These are phyloP conservation scores for Microdochium nivale DNA, from an alignment of 2,329 filamentous ascomycete genomes.

Conservation along the genomic window DNA sequence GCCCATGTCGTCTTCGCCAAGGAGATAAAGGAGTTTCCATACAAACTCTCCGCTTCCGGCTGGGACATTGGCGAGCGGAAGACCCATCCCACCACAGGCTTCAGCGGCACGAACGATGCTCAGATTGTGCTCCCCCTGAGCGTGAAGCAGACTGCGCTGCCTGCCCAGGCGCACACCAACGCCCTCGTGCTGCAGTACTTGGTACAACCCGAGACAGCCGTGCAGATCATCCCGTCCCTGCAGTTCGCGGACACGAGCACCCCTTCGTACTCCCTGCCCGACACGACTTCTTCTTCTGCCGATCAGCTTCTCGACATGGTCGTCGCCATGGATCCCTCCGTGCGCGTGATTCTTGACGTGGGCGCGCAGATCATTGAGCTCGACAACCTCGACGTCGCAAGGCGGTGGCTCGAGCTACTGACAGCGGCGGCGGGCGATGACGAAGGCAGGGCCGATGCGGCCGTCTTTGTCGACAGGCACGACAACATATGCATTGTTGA, in stretches of 20 bases:
- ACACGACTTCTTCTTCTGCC: slow-evolving; percentile 26
- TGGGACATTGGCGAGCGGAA: slow-evolving; percentile 54
- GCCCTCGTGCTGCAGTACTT: slow-evolving; percentile 55
- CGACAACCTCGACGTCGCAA: slow-evolving; percentile 44
- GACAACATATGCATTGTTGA: slow-evolving; percentile 48
- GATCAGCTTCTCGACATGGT: slow-evolving; percentile 37
- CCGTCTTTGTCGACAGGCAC: slow-evolving; percentile 48
- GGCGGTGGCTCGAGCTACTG: slow-evolving; percentile 39
- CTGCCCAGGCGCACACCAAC: slow-evolving; percentile 53
- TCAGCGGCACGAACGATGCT: slow-evolving; percentile 63
- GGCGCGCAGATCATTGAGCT: slow-evolving; percentile 63
- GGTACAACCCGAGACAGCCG: slow-evolving; percentile 41
- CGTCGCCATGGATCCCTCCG: slow-evolving; percentile 21
- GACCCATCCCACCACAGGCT: slow-evolving; percentile 47
- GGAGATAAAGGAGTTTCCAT: slow-evolving; percentile 52
- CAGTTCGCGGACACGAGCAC: neutral
- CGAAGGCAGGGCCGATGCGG: slow-evolving; percentile 25
- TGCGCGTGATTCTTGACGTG: slow-evolving; percentile 59
- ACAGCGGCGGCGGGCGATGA: no score
- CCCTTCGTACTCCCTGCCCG: slow-evolving; percentile 10
- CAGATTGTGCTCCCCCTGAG: slow-evolving; percentile 44
- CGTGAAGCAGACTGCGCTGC: slow-evolving; percentile 47
- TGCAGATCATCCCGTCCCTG: slow-evolving; percentile 9
- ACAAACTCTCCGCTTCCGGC: slow-evolving; percentile 55
- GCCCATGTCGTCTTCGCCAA: slow-evolving; percentile 48